Evolutionary conservation across 306 rosid genomes (phyloP).

Genomic region (Cucurbita ficifolia): DNA sequence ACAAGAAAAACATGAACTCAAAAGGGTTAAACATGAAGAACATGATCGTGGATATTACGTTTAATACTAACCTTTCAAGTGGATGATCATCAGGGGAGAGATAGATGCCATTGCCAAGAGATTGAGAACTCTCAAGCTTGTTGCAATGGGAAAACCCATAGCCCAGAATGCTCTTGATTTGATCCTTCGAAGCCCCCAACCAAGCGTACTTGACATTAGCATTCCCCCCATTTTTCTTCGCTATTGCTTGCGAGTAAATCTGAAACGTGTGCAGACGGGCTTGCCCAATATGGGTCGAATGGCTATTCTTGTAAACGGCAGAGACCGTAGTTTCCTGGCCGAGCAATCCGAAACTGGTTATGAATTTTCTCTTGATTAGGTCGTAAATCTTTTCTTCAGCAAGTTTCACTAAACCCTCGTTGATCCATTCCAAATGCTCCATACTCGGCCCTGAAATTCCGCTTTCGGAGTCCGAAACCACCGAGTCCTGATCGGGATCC

Average conservation of each 20-base stretch:
- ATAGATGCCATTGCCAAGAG: conserved; percentile 30
- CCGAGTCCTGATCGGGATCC: conserved; percentile 19
- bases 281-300: conserved; percentile 16
- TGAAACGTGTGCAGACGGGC: conserved; percentile 53
- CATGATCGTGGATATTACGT: not conserved
- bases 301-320: conserved; percentile 24
- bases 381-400: conserved; percentile 32
- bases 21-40: not conserved
- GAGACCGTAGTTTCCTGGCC: conserved; percentile 22
- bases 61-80: conserved; percentile 30
- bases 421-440: not conserved
- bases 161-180: conserved; percentile 28
- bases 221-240: conserved; percentile 29
- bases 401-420: conserved; percentile 16
- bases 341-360: conserved; percentile 19
- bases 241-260: conserved; percentile 37
- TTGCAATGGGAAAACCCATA: conserved; percentile 49
- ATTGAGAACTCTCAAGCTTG: conserved; percentile 10
- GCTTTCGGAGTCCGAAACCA: conserved; percentile 54
- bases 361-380: conserved; percentile 27
- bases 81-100: conserved; percentile 54
- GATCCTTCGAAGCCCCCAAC: conserved; percentile 41
- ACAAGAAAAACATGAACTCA: not conserved
- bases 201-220: conserved; percentile 60
- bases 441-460: conserved; percentile 15